Evolutionary conservation across 306 rosid genomes (phyloP).

Genomic region (Ochetophila trinervis): DNA sequence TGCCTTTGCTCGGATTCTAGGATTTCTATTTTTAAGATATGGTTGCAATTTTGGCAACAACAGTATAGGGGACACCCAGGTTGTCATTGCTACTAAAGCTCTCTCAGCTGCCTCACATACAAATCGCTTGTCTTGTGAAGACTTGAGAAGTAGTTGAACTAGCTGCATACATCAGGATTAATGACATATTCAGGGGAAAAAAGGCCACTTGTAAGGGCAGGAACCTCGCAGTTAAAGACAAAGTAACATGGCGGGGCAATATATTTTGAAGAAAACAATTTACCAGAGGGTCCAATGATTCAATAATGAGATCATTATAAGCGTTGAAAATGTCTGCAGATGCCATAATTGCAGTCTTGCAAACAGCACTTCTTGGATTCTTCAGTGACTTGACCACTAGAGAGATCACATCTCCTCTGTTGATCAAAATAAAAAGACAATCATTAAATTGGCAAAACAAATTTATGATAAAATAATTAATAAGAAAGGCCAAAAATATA

Average conservation of each 20-base stretch:
- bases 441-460: not conserved
- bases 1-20: conserved; percentile 94
- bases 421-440: conserved; percentile 26
- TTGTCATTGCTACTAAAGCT: conserved; percentile 83
- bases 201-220: conserved; percentile 9
- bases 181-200: conserved; percentile 22
- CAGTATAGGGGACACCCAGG: conserved; percentile 65
- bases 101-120: conserved; percentile 96
- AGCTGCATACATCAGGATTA: conserved; percentile 53
- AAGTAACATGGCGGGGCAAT: conserved; percentile 14
- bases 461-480: not conserved
- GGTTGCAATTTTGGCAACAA: conserved; percentile 90
- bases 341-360: conserved; percentile 97
- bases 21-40: conserved; percentile 75
- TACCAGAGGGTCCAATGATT: conserved; percentile 91
- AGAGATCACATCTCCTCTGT: conserved; percentile 75
- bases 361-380: conserved; percentile 94
- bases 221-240: conserved; percentile 13
- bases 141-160: conserved; percentile 91
- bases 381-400: conserved; percentile 76
- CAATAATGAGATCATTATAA: conserved; percentile 67
- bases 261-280: conserved; percentile 21
- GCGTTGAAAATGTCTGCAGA: conserved; percentile 86
- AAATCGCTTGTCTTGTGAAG: conserved; percentile 97
- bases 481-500: not conserved